phyloP scores from a whole-genome alignment of 164 flowering plant genomes.

The Tetracentron sinense region DNA sequence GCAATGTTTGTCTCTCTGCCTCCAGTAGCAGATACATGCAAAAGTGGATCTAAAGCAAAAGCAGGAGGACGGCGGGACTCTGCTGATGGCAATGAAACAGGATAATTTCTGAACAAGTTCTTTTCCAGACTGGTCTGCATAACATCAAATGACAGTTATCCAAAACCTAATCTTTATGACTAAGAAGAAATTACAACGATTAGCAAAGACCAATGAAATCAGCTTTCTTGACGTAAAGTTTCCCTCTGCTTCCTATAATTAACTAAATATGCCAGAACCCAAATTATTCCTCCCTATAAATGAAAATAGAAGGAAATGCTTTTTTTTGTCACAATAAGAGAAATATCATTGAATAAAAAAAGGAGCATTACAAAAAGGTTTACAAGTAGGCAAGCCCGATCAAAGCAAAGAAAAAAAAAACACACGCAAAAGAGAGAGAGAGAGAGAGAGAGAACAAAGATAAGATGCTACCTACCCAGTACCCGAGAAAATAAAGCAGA shows the following conservation, averaged over 20 bases:
- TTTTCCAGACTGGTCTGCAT: constrained; percentile 91
- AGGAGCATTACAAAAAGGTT: no score
- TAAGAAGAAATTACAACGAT: background rate
- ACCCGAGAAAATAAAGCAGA: no score
- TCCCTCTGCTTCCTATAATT: background rate
- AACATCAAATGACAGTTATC: constrained; percentile 10
- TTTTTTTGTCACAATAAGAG: no score
- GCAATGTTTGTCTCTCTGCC: constrained; percentile 23
- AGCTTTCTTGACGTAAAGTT: background rate
- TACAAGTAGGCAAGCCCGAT: no score
- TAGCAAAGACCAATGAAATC: background rate
- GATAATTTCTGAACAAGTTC: constrained; percentile 81
- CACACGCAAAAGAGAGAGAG: no score
- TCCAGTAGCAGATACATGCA: constrained; percentile 33
- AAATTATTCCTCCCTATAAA: no score
- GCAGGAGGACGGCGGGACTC: constrained; percentile 82
- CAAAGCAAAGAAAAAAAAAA: no score
- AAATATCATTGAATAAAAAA: no score
- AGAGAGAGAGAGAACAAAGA: no score
- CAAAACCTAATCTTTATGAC: constrained; percentile 4
- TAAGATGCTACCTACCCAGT: no score
- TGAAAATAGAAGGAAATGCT: no score
- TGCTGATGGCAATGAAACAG: constrained; percentile 47
- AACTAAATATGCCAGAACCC: no score
- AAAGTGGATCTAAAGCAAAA: constrained; percentile 78